Base-by-base conservation (phyloP, 495 filamentous ascomycete species). In the Aeminium ludgeri region DNA sequence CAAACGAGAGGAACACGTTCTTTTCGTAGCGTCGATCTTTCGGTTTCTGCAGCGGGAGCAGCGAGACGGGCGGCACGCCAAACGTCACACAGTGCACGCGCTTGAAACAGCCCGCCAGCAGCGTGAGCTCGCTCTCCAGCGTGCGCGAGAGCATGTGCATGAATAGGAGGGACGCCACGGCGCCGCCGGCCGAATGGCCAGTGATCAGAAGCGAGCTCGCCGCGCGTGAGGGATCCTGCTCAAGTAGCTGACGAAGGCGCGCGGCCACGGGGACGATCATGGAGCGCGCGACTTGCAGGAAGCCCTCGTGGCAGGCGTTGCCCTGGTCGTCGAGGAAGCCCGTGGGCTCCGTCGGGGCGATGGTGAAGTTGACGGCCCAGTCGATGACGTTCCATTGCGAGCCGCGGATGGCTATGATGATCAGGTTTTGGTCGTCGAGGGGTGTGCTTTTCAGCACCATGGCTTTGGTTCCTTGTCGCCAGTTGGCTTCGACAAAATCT, bases 41-140 rank as follows among this genome's bases (percentile, higher is more conserved):
- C 0, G 80, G 76, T 36, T 70, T 75, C 19, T 65, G 59, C 0
- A 89, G 56, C 0, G 82, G 81, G 0, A 76, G 64, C 6, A 84
- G 59, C 18, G 74, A 78, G 10, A 91, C 60, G 0, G 83, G 83
- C 2, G 83, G 83, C 1, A 80, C 70, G 16, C 83, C 83, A 42
- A 89, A 91, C 0, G 76, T 86, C 20, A 91, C 58, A 55, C 83
- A 91, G 52, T 89, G 81, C 6, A 87, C 61, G 19, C 77, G 68
- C 49, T 74, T 78, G 60, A 87, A 89, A 46, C 62, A 72, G 11
- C 69, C 68, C 0, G 72, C 73, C 2, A 86, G 64, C 35, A 59
- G 57, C 37, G 69, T 80, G 23, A 89, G 70, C 34, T 85, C 79
- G 10, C 76, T 79, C 25, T 56, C 52, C 0, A 74, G 66, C 5